Evolutionary conservation across 805 yeast species (phyloP), one percentile per base, ranked within the genome.

Genomic region (Naumovozyma dairenensis): DNA sequence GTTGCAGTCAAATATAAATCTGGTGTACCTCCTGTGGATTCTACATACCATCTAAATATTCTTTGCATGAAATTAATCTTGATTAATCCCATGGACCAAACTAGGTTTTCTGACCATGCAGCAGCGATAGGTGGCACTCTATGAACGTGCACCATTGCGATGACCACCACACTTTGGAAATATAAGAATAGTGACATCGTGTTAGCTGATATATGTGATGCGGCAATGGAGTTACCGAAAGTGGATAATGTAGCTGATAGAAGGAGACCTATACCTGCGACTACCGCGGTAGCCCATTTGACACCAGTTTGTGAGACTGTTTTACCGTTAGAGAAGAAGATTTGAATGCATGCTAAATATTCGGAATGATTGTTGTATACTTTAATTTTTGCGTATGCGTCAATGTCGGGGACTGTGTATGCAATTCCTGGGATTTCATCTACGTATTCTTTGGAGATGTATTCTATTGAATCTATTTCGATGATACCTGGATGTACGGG

Each of bases 61-160:
- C 72, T 65, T 59, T 87, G 95, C 95, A 87, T 83, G 54, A 86
- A 87, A 4, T 53, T 51, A 27, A 81, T 72, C 55, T 80, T 67
- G 48, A 87, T 84, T 39, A 87, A 66, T 5, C 96, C 96, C 83
- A 87, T 83, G 3, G 95, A 82, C 96, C 96, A 87, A 22, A 87
- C 87, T 50, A 87, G 66, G 54, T 87, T 86, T 57, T 84, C 94
- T 6, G 87, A 68, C 96, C 96, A 87, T 9, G 94, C 78, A 9
- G 81, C 69, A 7, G 94, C 96, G 49, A 87, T 83, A 14, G 96
- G 96, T n/a, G 96, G 96, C 6, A 84, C 78, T 36, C 77, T 65
- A 50, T 80, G 85, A 34, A 85, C 95, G 42, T 81, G 80, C 57
- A 79, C 74, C 95, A 87, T 84, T 19, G 80, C 68, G 31, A 86